These are phyloP conservation scores for Coix lacrymajobi DNA, from an alignment of 176 grass and related monocot species.

Conservation along the genomic window DNA sequence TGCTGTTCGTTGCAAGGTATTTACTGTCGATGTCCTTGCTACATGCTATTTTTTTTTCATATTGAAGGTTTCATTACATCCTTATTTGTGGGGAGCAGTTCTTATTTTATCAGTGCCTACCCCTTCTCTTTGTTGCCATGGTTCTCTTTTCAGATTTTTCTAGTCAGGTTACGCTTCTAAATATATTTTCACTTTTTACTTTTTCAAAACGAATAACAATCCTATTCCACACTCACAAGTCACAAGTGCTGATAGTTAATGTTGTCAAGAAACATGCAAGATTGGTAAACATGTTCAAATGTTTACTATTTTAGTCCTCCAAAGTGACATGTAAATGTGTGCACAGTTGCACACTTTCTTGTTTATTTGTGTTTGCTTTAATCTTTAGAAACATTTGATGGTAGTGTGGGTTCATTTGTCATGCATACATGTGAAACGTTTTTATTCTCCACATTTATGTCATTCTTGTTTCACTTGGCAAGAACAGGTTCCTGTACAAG, in stretches of 20 bases:
- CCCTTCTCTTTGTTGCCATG: background rate
- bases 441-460: background rate
- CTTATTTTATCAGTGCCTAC: background rate
- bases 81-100: background rate
- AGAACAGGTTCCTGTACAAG: conserved; percentile 84
- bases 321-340: background rate
- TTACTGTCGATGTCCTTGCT: background rate
- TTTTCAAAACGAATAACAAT: background rate
- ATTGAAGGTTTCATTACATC: background rate
- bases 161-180: background rate
- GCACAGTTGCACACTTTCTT: background rate
- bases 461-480: background rate
- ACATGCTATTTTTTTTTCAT: background rate
- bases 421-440: background rate
- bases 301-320: background rate
- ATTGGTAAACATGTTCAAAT: background rate
- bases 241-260: background rate
- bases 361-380: background rate
- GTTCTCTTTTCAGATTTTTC: background rate
- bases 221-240: background rate
- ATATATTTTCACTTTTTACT: background rate
- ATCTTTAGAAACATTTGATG: background rate
- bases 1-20: conserved; percentile 95
- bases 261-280: background rate
- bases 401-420: background rate